Evolutionary conservation across 2,329 filamentous ascomycete genomes (phyloP).

Genomic region (Verticillium dahliae): DNA sequence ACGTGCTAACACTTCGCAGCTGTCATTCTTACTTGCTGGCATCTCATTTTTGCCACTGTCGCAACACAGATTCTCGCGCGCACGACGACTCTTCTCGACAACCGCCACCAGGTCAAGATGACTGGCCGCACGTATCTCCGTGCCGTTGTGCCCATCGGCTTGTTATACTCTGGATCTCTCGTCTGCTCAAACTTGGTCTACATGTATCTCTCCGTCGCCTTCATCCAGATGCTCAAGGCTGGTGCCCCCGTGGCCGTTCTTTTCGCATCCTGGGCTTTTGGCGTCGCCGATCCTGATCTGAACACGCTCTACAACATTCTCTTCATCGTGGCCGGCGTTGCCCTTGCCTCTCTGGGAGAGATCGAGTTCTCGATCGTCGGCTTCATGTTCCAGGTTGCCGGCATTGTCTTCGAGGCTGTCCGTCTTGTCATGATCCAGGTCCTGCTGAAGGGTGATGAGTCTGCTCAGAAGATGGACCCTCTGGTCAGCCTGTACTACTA

Average conservation of each 20-base stretch:
- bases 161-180: slow-evolving; percentile 60
- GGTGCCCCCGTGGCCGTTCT: slow-evolving; percentile 62
- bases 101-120: slow-evolving; percentile 55
- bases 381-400: slow-evolving; percentile 64
- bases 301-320: slow-evolving; percentile 40
- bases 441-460: slow-evolving; percentile 65
- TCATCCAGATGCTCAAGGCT: slow-evolving; percentile 68
- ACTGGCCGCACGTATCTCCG: slow-evolving; percentile 53
- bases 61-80: slow-evolving; percentile 61
- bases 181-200: slow-evolving; percentile 63
- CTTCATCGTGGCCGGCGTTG: slow-evolving; percentile 46
- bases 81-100: slow-evolving; percentile 57
- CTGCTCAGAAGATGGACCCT: slow-evolving; percentile 73
- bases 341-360: slow-evolving; percentile 52
- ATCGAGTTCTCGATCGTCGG: slow-evolving; percentile 62
- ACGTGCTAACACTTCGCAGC: slow-evolving; percentile 21
- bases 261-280: slow-evolving; percentile 55
- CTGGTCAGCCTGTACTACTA: slow-evolving; percentile 87
- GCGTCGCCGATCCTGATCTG: slow-evolving; percentile 39
- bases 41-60: slow-evolving; percentile 58
- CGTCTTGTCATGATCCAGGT: slow-evolving; percentile 82
- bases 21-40: slow-evolving; percentile 61
- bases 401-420: slow-evolving; percentile 74
- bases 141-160: slow-evolving; percentile 59
- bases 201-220: slow-evolving; percentile 60